Base-by-base conservation (phyloP, 2,329 filamentous ascomycete species). In the Diaporthe capsici region DNA sequence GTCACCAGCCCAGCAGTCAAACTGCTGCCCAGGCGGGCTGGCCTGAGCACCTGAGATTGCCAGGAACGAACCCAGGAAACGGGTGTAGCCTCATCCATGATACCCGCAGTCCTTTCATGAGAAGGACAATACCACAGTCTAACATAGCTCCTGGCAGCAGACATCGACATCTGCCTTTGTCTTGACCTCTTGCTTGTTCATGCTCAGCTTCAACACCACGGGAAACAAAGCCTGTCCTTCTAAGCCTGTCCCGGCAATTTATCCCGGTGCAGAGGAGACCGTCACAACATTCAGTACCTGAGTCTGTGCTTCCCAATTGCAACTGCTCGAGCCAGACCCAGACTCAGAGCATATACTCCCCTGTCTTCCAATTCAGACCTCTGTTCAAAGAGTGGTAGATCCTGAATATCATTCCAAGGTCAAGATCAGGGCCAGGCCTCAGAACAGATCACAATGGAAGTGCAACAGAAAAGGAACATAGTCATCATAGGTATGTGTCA, bases 401-500 rank as follows among this genome's bases (percentile, higher is more conserved):
- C 22, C n/a, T 31, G 9, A 22, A 20, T 2, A 72, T 20, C 5
- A 20, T 13, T 20, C 53, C 49, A 39, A 47, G 57, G 47, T 42
- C 37, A 39, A 39, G 44, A 20, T 65, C 60, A 47, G 57, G 47
- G 12, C 70, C 42, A 51, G 12, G 37, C 17, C 22, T 9, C 17
- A 15, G 42, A 28, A 15, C 20, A 71, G 9, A 51, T 63, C 53
- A 75, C 51, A 49, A 82, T 82, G 81, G 81, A 80, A 39, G 34
- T 73, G 28, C 78, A 76, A 55, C 76, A 77, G 37, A 80, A 78
- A 72, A 85, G 83, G 75, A 86, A 88, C 51, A 89, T 89, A 67
- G 86, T 90, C 78, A 88, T 90, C 75, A 83, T 90, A 75, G 83
- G 83, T 84, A 78, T 55, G 82, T 74, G 31, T 22, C n/a, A 15